These are phyloP conservation scores for Dictyophora rubrovolvata DNA, from an alignment of 768 basidiomycete species.

Conservation along the genomic window DNA sequence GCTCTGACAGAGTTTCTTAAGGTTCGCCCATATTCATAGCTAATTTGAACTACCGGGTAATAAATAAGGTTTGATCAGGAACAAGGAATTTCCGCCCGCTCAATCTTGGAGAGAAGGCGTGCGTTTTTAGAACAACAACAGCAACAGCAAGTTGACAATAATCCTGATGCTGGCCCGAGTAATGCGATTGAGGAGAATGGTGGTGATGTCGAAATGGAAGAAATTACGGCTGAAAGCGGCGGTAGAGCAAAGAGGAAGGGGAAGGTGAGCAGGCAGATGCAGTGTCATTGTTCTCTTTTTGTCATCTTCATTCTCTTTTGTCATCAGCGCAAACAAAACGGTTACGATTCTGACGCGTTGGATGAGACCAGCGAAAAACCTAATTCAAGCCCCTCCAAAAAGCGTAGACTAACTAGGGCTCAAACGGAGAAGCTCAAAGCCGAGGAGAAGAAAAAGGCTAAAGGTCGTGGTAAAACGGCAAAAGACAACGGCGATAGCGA, in stretches of 20 bases:
- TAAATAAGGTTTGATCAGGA: conserved; percentile 24
- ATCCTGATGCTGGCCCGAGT: conserved; percentile 10
- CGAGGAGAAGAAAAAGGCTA: conserved; percentile 11
- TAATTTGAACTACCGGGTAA: neutral
- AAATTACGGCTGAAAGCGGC: conserved; percentile 3
- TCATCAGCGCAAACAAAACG: conserved; percentile 19
- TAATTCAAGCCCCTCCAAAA: conserved; percentile 33
- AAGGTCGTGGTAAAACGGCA: conserved; percentile 14
- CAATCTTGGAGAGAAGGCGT: conserved; percentile 3
- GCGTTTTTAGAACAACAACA: neutral
- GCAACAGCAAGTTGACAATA: conserved; percentile 1
- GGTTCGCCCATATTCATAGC: conserved; percentile 28
- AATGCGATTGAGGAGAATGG: conserved; percentile 2
- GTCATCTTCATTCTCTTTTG: neutral
- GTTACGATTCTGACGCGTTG: conserved; percentile 66
- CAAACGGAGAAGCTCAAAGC: conserved; percentile 17
- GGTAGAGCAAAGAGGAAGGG: conserved; percentile 20
- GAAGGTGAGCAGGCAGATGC: conserved; percentile 31
- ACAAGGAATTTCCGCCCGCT: conserved; percentile 37
- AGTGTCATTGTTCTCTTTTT: neutral
- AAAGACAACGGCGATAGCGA: conserved; percentile 15
- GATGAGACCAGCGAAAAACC: conserved; percentile 43
- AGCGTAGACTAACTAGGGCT: conserved; percentile 32
- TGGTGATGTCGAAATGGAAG: conserved; percentile 13
- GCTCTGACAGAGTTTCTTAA: conserved; percentile 75